Base-by-base conservation (phyloP, 1,139 yeast species). In the Kazachstania sp. region DNA sequence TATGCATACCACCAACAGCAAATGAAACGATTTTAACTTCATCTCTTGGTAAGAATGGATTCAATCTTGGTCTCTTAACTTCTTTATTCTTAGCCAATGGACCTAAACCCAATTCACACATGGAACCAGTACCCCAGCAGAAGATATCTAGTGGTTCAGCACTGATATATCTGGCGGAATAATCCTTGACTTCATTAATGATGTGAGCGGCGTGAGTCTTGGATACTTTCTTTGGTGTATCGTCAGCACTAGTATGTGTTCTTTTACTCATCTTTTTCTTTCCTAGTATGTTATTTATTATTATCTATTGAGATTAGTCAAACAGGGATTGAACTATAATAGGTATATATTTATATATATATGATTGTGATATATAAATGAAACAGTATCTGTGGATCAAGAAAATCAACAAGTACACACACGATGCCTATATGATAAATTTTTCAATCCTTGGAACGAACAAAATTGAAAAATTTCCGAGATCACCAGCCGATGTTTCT, bases 1-100 rank as follows among this genome's bases (percentile, higher is more conserved):
- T 79, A 62, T 92, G 99, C 83, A 94, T 92, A 44, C 98, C 99
- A 40, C 99, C 98, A 23, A 79, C 95, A 1, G 95, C 88, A 60
- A 92, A 72, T 55, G 86, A 92, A 18, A 87, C 94, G 45, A 90
- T 78, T 1, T 82, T 83, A 9, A 76, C 75, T 5, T 72, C 73
- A 35, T 82, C 86, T 42, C 69, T 68, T 2, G 79, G 72, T 52
- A 92, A 72, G 51, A 71, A 79, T 2, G 96, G 90, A 57, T 90
- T 92, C 61, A 90, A 71, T 56, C 98, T 77, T 13, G 99, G 99
- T 59, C 99, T 79, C 63, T 90, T 92, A 19, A 92, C 97, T 64
- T 90, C 96, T 54, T 88, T 87, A 37, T 86, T 92, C 53, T 75
- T 82, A 2, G 95, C 86, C 31, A 73, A 76, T 12, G 97, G 97